phyloP scores from a whole-genome alignment of 2,329 filamentous ascomycete genomes.

The Colletotrichum eremochloae region DNA sequence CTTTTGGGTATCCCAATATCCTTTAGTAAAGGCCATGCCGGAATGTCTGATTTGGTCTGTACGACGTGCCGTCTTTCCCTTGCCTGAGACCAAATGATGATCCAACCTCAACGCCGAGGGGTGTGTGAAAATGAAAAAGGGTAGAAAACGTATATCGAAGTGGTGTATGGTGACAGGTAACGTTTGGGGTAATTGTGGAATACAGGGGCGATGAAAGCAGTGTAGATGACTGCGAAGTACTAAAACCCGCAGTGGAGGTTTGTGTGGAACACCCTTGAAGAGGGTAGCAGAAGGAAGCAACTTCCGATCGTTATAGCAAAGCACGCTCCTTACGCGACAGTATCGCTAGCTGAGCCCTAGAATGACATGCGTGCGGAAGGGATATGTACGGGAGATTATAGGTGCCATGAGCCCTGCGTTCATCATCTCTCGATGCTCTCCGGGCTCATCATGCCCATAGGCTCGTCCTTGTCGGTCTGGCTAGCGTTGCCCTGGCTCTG shows the following conservation, averaged over 20 bases:
- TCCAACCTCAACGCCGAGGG: conserved; percentile 40
- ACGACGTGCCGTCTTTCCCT: conserved; percentile 30
- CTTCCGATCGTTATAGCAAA: neutral
- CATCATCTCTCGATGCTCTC: conserved; percentile 72
- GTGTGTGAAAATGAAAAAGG: conserved; percentile 18
- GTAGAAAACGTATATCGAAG: conserved; percentile 32
- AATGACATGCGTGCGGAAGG: conserved; percentile 9
- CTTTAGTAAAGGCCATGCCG: conserved; percentile 32
- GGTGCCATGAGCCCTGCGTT: neutral
- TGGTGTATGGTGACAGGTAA: conserved; percentile 20
- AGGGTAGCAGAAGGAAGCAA: no score
- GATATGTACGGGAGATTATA: conserved; percentile 21
- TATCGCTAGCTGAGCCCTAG: neutral
- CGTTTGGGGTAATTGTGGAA: conserved; percentile 1
- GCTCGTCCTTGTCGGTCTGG: conserved; percentile 77
- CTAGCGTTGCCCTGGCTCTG: conserved; percentile 70
- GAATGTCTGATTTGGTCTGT: conserved; percentile 23
- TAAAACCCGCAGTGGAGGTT: neutral
- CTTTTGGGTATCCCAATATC: conserved; percentile 40
- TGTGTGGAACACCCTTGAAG: neutral
- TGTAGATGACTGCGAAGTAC: neutral
- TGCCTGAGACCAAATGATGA: conserved; percentile 29
- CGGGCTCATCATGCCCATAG: conserved; percentile 85
- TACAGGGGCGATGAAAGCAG: conserved; percentile 10
- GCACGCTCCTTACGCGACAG: neutral